A percentile compares a stretch with the other conserved stretches of the same genome.
Evolutionary conservation across 495 filamentous ascomycete species (phyloP).

Genomic region (Penicillium arizonense): DNA sequence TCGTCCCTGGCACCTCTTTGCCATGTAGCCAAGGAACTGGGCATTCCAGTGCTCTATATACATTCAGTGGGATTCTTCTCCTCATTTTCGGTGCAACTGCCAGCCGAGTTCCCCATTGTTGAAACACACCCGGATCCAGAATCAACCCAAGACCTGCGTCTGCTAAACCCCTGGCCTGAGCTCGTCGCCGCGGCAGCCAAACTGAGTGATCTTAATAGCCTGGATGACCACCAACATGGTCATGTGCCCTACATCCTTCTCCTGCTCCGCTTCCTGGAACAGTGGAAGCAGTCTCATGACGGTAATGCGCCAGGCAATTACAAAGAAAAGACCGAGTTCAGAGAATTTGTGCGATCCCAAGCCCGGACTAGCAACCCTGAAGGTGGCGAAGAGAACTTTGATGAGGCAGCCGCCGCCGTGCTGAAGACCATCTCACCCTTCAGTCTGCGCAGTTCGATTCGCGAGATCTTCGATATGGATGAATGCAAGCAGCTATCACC

Average conservation of each 20-base stretch:
- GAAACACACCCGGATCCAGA: slow-evolving; percentile 94
- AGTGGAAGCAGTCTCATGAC: slow-evolving; percentile 75
- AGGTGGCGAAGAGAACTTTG: slow-evolving; percentile 95
- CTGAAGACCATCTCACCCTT: slow-evolving; percentile 74
- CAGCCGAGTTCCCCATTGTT: slow-evolving; percentile 83
- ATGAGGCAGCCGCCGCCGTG: slow-evolving; percentile 85
- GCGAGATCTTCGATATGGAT: slow-evolving; percentile 72
- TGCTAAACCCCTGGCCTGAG: slow-evolving; percentile 86
- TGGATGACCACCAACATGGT: slow-evolving; percentile 82
- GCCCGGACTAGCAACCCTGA: slow-evolving; percentile 75
- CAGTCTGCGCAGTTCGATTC: slow-evolving; percentile 63
- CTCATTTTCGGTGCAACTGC: slow-evolving; percentile 74
- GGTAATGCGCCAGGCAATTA: slow-evolving; percentile 70
- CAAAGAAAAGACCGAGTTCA: slow-evolving; percentile 84
- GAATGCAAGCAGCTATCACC: slow-evolving; percentile 49
- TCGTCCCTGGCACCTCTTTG: slow-evolving; percentile 58
- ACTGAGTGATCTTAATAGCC: slow-evolving; percentile 62
- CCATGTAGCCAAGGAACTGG: slow-evolving; percentile 54
- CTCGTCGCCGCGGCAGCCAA: slow-evolving; percentile 59
- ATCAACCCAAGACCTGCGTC: slow-evolving; percentile 79
- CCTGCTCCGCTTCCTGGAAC: slow-evolving; percentile 78
- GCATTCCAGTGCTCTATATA: slow-evolving; percentile 75
- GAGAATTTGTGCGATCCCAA: slow-evolving; percentile 60
- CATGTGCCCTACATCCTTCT: slow-evolving; percentile 89
- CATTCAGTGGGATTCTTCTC: slow-evolving; percentile 90